phyloP scores from a whole-genome alignment of 2,329 filamentous ascomycete genomes.

The Cytospora schulzeri region DNA sequence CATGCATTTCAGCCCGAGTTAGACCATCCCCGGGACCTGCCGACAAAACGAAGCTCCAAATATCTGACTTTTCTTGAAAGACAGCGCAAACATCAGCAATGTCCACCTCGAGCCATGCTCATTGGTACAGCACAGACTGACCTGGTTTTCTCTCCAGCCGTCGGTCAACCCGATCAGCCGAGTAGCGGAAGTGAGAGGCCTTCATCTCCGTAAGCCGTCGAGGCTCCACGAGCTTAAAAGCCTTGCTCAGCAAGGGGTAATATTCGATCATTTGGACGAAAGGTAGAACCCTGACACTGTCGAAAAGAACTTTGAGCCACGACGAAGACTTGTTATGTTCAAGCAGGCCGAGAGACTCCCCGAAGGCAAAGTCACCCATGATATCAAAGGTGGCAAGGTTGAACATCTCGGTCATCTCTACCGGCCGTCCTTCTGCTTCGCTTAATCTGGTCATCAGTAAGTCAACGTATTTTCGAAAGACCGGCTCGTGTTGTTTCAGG shows the following conservation, averaged over 20 bases:
- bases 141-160: conserved; percentile 10
- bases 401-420: conserved; percentile 31
- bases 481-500: conserved; percentile 32
- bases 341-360: conserved; percentile 43
- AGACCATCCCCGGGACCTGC: background rate
- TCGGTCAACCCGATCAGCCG: conserved; percentile 15
- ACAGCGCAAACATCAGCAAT: background rate
- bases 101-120: background rate
- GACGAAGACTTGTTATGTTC: conserved; percentile 33
- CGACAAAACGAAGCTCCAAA: conserved; percentile 11
- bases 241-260: background rate
- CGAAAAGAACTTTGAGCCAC: conserved; percentile 35
- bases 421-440: conserved; percentile 13
- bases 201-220: background rate
- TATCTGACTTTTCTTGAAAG: conserved; percentile 9
- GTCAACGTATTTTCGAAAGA: conserved; percentile 29
- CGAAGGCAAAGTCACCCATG: conserved; percentile 47
- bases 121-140: background rate
- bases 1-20: conserved; percentile 12
- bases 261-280: conserved; percentile 18
- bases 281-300: conserved; percentile 27
- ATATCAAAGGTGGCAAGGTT: conserved; percentile 41
- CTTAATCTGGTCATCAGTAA: conserved; percentile 29
- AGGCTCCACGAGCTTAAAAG: conserved; percentile 7
- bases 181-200: conserved; percentile 4